A percentile compares a stretch with the other conserved stretches of the same genome.
Conservation (phyloP, 1,284 basidiomycete genomes). For the Vanrija humicola region DNA sequence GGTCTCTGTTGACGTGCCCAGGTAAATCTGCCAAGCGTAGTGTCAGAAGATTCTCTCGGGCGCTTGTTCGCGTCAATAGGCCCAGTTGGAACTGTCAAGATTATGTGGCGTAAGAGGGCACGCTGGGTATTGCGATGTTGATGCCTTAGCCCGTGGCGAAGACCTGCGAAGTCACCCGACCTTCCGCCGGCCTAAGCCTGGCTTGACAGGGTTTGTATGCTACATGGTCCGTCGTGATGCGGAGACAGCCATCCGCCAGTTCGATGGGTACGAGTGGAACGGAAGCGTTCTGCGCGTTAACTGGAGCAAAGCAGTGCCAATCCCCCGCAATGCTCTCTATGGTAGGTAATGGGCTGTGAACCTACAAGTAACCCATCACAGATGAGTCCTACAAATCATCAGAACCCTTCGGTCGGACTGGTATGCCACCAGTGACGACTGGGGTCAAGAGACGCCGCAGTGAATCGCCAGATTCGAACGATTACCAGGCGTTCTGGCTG, state of each 20-base stretch:
- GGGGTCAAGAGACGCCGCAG: constrained; percentile 1
- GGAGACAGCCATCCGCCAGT: constrained; percentile 75
- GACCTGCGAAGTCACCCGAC: not conserved
- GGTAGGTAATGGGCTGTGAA: constrained; percentile 56
- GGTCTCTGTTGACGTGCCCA: constrained; percentile 8
- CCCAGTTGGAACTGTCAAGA: constrained; percentile 61
- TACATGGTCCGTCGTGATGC: constrained; percentile 91
- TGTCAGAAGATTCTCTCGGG: constrained; percentile 78
- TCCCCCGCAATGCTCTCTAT: constrained; percentile 73
- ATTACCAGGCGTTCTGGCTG: constrained; percentile 26
- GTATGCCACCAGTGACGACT: not conserved
- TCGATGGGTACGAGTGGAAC: constrained; percentile 89
- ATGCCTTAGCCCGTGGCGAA: not conserved
- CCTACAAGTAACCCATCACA: not conserved
- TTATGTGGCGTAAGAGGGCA: constrained; percentile 81
- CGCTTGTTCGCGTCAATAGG: constrained; percentile 70
- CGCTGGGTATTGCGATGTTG: not conserved
- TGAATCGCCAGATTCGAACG: not conserved
- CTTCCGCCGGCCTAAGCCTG: constrained; percentile 57
- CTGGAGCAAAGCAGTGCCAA: constrained; percentile 92
- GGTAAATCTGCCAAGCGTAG: constrained; percentile 71
- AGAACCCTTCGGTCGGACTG: too few relatives aligned
- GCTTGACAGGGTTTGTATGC: constrained; percentile 89
- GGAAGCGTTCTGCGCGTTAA: constrained; percentile 77
- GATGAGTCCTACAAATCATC: too few relatives aligned